Conservation (phyloP, 163 green algal species). For the Volvox carteri region DNA sequence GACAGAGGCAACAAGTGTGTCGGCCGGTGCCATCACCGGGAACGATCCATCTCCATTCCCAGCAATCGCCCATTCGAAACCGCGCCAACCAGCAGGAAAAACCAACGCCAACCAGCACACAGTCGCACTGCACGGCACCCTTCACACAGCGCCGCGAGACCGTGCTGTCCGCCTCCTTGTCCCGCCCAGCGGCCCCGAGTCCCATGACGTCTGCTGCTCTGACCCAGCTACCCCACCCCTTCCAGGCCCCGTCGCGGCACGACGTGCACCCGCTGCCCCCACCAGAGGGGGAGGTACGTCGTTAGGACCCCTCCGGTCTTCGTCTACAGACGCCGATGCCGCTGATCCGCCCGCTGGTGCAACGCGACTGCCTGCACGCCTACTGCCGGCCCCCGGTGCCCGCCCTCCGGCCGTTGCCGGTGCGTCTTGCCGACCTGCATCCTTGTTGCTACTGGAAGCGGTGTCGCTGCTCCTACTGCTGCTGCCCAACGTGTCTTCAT, state of each 20-base stretch:
- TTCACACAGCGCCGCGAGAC: neutral
- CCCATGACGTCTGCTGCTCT: neutral
- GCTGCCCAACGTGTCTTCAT: neutral
- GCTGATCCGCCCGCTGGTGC: neutral
- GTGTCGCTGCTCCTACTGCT: neutral
- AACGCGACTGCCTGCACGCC: neutral
- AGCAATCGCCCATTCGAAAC: too few relatives aligned
- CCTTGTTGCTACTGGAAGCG: neutral
- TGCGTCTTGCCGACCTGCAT: neutral
- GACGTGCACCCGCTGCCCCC: neutral
- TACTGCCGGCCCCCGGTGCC: neutral
- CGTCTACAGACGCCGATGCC: neutral
- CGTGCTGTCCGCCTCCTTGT: neutral
- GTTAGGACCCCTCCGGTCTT: neutral
- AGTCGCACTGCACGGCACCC: neutral
- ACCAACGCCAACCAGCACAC: neutral
- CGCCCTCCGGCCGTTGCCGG: neutral
- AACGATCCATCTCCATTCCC: too few relatives aligned
- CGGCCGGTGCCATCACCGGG: too few relatives aligned
- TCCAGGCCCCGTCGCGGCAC: neutral
- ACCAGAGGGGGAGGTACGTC: neutral
- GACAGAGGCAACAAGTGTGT: too few relatives aligned
- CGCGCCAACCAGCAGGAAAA: too few relatives aligned
- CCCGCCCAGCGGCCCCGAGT: neutral
- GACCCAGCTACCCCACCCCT: neutral